These are phyloP conservation scores for Fusarium keratoplasticum DNA, from an alignment of 2,329 filamentous ascomycete species.

Conservation along the genomic window DNA sequence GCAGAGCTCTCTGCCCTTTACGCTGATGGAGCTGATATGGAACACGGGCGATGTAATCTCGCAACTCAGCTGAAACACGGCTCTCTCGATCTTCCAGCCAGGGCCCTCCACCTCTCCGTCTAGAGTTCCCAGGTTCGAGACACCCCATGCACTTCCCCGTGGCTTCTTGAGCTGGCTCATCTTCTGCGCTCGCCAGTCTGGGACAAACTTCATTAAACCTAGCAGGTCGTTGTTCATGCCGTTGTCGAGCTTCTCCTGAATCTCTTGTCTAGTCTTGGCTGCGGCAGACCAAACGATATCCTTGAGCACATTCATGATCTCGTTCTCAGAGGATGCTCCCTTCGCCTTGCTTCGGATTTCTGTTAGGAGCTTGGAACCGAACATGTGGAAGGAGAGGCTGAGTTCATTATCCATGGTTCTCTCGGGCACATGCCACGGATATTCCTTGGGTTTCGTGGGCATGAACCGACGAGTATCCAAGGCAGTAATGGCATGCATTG, in stretches of 20 bases:
- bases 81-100: constrained; percentile 38
- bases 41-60: constrained; percentile 37
- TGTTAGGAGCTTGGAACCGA: constrained; percentile 13
- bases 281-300: constrained; percentile 25
- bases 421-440: constrained; percentile 33
- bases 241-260: constrained; percentile 26
- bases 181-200: constrained; percentile 40
- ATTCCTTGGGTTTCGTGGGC: constrained; percentile 11
- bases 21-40: constrained; percentile 35
- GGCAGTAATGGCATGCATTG: constrained; percentile 33
- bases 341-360: constrained; percentile 34
- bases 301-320: constrained; percentile 31
- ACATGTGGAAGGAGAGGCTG: constrained; percentile 26
- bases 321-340: background rate
- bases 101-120: constrained; percentile 25
- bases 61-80: constrained; percentile 39
- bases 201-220: constrained; percentile 40
- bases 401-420: constrained; percentile 34
- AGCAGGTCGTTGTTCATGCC: constrained; percentile 40
- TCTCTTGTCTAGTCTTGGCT: constrained; percentile 19
- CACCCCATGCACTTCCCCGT: constrained; percentile 33
- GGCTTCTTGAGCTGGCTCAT: constrained; percentile 36
- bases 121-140: constrained; percentile 46
- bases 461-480: constrained; percentile 34
- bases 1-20: constrained; percentile 37